Evolutionary conservation across 225 moss, liverwort and hornwort species (phyloP).

Genomic region (Rhytidiadelphus loreus): DNA sequence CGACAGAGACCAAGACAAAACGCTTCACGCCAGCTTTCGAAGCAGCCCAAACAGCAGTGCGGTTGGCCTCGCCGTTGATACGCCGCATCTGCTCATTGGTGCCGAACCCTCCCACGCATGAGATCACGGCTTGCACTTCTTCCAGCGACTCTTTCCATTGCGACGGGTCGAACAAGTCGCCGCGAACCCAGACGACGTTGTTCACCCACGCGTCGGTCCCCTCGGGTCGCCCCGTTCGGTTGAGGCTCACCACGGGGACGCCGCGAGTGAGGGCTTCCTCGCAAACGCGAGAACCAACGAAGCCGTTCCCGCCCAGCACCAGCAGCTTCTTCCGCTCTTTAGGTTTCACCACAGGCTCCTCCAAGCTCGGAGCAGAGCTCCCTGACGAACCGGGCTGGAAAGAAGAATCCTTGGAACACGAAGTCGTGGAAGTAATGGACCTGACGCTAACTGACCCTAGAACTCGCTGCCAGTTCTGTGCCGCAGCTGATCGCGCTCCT

Average conservation of each 20-base stretch:
- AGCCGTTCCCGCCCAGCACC: conserved; percentile 83
- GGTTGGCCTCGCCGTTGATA: conserved; percentile 49
- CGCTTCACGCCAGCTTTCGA: conserved; percentile 40
- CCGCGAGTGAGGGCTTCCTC: conserved; percentile 65
- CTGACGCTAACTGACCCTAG: conserved; percentile 16
- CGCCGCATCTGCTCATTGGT: conserved; percentile 50
- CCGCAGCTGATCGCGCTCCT: conserved; percentile 6
- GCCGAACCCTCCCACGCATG: conserved; percentile 49
- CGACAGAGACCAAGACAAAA: conserved; percentile 34
- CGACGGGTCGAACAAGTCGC: conserved; percentile 53
- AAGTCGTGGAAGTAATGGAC: conserved; percentile 5
- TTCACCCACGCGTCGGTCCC: conserved; percentile 43
- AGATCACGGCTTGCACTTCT: conserved; percentile 68
- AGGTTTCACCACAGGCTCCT: conserved; percentile 19
- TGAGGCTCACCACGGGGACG: conserved; percentile 69
- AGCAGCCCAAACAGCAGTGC: conserved; percentile 33
- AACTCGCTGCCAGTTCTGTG: conserved; percentile 13
- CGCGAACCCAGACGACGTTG: conserved; percentile 67
- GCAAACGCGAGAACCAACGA: conserved; percentile 74
- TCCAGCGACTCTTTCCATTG: conserved; percentile 45
- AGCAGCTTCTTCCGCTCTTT: conserved; percentile 53
- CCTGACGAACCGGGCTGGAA: neutral
- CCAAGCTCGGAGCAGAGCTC: neutral
- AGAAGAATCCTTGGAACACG: neutral
- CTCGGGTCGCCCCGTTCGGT: conserved; percentile 57